phyloP scores from a whole-genome alignment of 164 flowering plant genomes.

The Tetrastigma voinierianum region DNA sequence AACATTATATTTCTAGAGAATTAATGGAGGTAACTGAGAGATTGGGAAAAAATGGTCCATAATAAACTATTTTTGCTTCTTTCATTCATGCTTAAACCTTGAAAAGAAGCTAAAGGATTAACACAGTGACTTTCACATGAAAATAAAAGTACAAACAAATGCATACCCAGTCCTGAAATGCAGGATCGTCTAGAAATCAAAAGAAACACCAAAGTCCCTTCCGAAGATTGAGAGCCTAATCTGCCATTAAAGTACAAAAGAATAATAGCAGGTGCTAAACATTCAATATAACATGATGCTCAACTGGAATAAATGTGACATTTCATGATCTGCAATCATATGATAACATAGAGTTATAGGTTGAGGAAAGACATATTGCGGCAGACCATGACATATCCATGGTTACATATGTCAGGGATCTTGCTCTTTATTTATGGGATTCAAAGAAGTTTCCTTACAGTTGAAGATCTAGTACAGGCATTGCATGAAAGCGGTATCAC shows the following conservation, averaged over 20 bases:
- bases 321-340: background rate
- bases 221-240: conserved; percentile 83
- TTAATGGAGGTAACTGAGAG: background rate
- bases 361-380: background rate
- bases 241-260: conserved; percentile 42
- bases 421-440: too few species aligned
- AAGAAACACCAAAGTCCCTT: conserved; percentile 79
- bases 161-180: conserved; percentile 98
- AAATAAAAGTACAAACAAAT: background rate
- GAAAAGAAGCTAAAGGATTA: background rate
- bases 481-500: too few species aligned
- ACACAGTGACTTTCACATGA: background rate
- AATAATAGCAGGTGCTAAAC: conserved; percentile 8
- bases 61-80: background rate
- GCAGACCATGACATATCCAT: too few species aligned
- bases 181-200: conserved; percentile 91
- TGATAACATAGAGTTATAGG: background rate
- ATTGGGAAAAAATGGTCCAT: background rate
- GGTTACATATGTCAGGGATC: too few species aligned
- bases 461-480: too few species aligned
- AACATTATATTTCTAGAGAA: too few species aligned
- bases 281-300: background rate
- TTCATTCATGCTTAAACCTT: background rate
- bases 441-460: too few species aligned
- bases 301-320: background rate